Evolutionary conservation across 2,329 filamentous ascomycete species (phyloP).

Genomic region (Diaporthe vexans): DNA sequence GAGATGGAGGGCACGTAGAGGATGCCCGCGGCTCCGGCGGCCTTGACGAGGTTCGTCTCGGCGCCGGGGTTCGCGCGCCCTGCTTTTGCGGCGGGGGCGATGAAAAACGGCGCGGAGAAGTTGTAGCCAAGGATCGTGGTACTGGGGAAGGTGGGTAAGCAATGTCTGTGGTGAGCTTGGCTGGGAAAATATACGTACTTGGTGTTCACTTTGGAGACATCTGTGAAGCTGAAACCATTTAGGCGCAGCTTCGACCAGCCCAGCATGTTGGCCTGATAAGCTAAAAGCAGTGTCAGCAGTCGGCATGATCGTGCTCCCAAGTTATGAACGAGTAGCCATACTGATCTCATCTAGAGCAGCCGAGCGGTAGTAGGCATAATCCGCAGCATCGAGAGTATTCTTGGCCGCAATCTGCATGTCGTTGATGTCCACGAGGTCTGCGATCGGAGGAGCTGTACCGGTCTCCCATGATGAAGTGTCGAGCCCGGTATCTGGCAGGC

Average conservation of each 20-base stretch:
- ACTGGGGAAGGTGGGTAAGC: not conserved
- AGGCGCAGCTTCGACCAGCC: constrained; percentile 12
- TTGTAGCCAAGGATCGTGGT: constrained; percentile 7
- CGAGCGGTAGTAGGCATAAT: constrained; percentile 4
- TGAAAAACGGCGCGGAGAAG: not conserved
- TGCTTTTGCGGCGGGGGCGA: not conserved
- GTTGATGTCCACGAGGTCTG: constrained; percentile 4
- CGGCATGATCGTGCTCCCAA: too few relatives aligned
- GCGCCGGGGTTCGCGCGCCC: not conserved
- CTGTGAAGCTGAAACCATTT: not conserved
- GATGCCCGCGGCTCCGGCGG: not conserved
- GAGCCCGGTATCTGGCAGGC: constrained; percentile 1
- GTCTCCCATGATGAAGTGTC: constrained; percentile 14
- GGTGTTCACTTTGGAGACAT: not conserved
- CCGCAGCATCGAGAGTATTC: not conserved
- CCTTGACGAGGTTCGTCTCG: not conserved
- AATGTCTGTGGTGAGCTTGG: not conserved
- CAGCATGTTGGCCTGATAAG: constrained; percentile 24
- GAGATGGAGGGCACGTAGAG: not conserved
- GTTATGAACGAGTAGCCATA: not conserved
- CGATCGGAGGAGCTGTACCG: not conserved
- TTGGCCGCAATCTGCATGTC: constrained; percentile 17
- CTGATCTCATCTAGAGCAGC: constrained; percentile 22
- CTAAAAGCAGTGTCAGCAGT: not conserved
- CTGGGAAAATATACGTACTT: not conserved